These are phyloP conservation scores for Aspergillus aculeatinus DNA, from an alignment of 2,329 filamentous ascomycete genomes.

Conservation along the genomic window DNA sequence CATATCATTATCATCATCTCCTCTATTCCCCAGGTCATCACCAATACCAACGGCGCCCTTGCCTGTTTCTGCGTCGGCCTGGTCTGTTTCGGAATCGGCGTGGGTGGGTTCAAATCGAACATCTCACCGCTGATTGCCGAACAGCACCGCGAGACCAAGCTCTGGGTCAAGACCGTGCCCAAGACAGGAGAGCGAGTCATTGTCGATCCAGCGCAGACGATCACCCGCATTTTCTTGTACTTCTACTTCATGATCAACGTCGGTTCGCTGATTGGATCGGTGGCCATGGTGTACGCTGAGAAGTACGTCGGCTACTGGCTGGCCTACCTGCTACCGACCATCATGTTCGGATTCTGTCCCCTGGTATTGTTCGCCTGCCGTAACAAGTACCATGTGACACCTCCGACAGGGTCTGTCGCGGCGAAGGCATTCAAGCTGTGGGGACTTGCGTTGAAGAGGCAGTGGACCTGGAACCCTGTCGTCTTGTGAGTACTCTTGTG, in stretches of 20 bases:
- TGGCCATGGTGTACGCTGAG: conserved; percentile 70
- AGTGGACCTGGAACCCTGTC: conserved; percentile 62
- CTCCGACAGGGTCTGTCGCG: conserved; percentile 71
- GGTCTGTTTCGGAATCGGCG: conserved; percentile 69
- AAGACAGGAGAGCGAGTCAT: conserved; percentile 66
- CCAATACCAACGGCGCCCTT: conserved; percentile 56
- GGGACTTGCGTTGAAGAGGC: conserved; percentile 60
- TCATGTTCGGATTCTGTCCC: conserved; percentile 63
- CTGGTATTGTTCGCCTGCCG: conserved; percentile 60
- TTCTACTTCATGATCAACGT: conserved; percentile 73
- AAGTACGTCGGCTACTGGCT: conserved; percentile 72
- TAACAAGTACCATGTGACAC: conserved; percentile 62
- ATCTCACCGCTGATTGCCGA: conserved; percentile 71
- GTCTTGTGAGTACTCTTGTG: conserved; percentile 21
- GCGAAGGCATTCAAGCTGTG: conserved; percentile 66
- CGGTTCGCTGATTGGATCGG: conserved; percentile 60
- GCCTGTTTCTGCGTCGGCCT: conserved; percentile 64
- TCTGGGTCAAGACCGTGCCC: conserved; percentile 54
- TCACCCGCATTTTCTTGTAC: conserved; percentile 67
- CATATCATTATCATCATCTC: conserved; percentile 67
- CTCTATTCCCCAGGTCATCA: conserved; percentile 64
- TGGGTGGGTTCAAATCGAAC: conserved; percentile 79
- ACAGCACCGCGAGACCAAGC: conserved; percentile 62
- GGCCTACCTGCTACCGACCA: conserved; percentile 61
- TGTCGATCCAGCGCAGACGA: conserved; percentile 67